Percentiles rank a stretch among this genome's conserved stretches.
Evolutionary conservation across 2,329 filamentous ascomycete species (phyloP).

Genomic region (Colletotrichum eleusines): DNA sequence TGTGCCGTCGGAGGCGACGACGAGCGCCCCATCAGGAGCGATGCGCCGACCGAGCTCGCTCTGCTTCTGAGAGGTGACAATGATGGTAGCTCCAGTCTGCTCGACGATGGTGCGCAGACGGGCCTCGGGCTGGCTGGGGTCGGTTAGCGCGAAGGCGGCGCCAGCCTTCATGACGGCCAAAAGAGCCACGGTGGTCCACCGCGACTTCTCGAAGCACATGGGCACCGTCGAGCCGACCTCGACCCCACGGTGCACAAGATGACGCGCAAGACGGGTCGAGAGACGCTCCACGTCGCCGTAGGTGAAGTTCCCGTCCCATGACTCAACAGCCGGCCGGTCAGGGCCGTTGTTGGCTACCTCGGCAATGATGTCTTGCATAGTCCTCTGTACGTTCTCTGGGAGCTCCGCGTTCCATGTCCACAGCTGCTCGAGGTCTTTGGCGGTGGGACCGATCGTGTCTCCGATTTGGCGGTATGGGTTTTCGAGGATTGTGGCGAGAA

Average conservation of each 20-base stretch:
- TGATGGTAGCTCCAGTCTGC: constrained; percentile 54
- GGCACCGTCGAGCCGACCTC: constrained; percentile 58
- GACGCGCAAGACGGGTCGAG: constrained; percentile 56
- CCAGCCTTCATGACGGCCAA: constrained; percentile 63
- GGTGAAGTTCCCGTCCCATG: constrained; percentile 63
- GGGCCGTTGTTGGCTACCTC: constrained; percentile 54
- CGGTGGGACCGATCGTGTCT: constrained; percentile 43
- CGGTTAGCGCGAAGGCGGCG: constrained; percentile 60
- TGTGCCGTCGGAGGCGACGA: constrained; percentile 49
- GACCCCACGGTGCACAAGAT: constrained; percentile 54
- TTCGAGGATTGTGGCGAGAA: constrained; percentile 42
- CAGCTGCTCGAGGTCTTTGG: constrained; percentile 57
- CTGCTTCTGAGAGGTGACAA: constrained; percentile 57
- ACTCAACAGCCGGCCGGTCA: constrained; percentile 58
- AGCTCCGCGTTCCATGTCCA: constrained; percentile 61
- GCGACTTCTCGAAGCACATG: constrained; percentile 64
- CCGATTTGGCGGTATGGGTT: constrained; percentile 32
- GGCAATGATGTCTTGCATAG: constrained; percentile 62
- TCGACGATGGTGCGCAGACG: constrained; percentile 59
- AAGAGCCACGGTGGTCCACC: constrained; percentile 59
- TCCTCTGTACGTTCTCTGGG: constrained; percentile 54
- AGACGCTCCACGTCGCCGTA: constrained; percentile 59
- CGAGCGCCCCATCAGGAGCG: constrained; percentile 49
- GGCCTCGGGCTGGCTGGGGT: constrained; percentile 60
- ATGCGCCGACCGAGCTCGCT: constrained; percentile 54